These are phyloP conservation scores for Neopestalotiopsis clavispora DNA, from an alignment of 2,329 filamentous ascomycete genomes.

Conservation along the genomic window DNA sequence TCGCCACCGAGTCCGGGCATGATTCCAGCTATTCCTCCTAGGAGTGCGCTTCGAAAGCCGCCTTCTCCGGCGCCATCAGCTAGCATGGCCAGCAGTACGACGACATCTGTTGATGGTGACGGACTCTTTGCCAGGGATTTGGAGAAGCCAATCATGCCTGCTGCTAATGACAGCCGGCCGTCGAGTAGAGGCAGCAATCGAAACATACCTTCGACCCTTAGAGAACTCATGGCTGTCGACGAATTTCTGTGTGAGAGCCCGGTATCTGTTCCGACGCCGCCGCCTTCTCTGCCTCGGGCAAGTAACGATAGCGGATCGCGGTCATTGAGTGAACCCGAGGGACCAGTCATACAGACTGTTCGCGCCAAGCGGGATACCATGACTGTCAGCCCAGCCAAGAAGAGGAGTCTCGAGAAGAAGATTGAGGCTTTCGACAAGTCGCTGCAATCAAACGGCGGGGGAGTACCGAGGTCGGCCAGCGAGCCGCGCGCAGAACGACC, in stretches of 20 bases:
- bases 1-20: slow-evolving; percentile 14
- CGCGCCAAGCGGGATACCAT: slow-evolving; percentile 57
- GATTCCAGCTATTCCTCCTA: slow-evolving; percentile 19
- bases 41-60: slow-evolving; percentile 27
- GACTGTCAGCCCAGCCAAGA: slow-evolving; percentile 48
- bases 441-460: slow-evolving; percentile 1
- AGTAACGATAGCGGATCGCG: slow-evolving; percentile 41
- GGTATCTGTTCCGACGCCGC: slow-evolving; percentile 47
- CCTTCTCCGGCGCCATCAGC: slow-evolving; percentile 43
- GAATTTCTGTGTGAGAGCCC: slow-evolving; percentile 29
- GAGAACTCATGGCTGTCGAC: slow-evolving; percentile 7
- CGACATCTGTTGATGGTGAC: slow-evolving; percentile 27
- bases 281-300: slow-evolving; percentile 42
- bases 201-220: slow-evolving; percentile 29
- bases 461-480: slow-evolving; percentile 29
- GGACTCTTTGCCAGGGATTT: slow-evolving; percentile 16
- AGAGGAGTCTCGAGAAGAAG: slow-evolving; percentile 54
- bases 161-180: slow-evolving; percentile 23
- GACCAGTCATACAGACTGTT: slow-evolving; percentile 53
- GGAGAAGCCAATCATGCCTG: slow-evolving; percentile 20
- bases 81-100: slow-evolving; percentile 19
- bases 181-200: slow-evolving; percentile 31
- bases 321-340: slow-evolving; percentile 32
- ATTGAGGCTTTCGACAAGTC: slow-evolving; percentile 39
- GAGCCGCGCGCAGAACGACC: slow-evolving; percentile 5